A percentile compares a stretch with the other conserved stretches of the same genome.
Conservation (phyloP, 371 early-diverging fungal species). For the Mucor mucedo region DNA sequence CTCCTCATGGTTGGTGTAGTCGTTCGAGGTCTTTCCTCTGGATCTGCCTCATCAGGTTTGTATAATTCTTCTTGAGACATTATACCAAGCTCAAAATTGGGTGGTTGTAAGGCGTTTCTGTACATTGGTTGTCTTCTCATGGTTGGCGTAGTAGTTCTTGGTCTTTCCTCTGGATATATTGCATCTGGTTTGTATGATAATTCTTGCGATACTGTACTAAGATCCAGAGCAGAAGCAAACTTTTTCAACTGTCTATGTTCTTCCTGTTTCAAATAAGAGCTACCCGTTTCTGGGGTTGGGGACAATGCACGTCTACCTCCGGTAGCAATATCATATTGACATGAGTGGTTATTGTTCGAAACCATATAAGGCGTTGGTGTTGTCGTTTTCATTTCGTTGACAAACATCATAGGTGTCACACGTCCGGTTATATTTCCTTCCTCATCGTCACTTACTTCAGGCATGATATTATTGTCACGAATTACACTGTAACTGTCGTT, state of each 20-base stretch:
- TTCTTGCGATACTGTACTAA: slow-evolving; percentile 24
- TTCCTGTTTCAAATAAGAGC: neutral
- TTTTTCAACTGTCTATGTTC: slow-evolving; percentile 12
- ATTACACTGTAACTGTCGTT: slow-evolving; percentile 18
- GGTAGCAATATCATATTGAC: neutral
- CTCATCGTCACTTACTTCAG: slow-evolving; percentile 6
- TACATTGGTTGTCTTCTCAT: slow-evolving; percentile 13
- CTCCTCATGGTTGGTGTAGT: slow-evolving; percentile 31
- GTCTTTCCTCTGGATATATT: slow-evolving; percentile 21
- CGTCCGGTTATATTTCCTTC: neutral
- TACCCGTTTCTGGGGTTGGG: slow-evolving; percentile 4
- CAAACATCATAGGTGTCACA: slow-evolving; percentile 7
- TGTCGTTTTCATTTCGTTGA: neutral
- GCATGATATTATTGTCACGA: slow-evolving; percentile 17
- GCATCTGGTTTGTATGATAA: neutral
- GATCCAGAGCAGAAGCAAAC: slow-evolving; percentile 37
- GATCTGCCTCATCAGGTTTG: neutral
- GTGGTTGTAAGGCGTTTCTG: slow-evolving; percentile 15
- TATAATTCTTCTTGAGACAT: slow-evolving; percentile 14
- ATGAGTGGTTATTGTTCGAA: neutral
- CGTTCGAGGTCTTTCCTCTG: slow-evolving; percentile 29
- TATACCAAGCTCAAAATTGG: slow-evolving; percentile 31
- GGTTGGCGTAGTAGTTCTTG: slow-evolving; percentile 34
- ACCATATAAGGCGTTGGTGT: neutral
- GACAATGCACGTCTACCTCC: slow-evolving; percentile 1